Base-by-base conservation (phyloP, 1,284 basidiomycete species). In the Puccinia novopanici region DNA sequence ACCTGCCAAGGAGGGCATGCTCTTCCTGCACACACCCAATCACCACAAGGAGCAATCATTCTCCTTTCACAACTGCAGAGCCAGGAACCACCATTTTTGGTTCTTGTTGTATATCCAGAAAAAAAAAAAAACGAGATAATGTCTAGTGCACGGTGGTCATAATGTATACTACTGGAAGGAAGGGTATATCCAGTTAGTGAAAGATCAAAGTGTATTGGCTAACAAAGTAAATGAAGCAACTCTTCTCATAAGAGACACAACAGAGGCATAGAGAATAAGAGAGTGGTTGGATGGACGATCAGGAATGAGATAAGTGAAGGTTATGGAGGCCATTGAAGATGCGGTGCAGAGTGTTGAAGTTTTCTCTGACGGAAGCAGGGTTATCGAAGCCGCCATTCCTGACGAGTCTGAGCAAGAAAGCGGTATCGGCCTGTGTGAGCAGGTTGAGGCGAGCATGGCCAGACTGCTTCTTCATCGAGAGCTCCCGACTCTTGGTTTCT, bases 401-500 rank as follows among this genome's bases (percentile, higher is more conserved):
- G 55, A 67, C 75, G 1, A 61, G 17, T 19, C 50, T 17, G 54
- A 79, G 61, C 67, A 79, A 72, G 67, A 70, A 79, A 17, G 78
- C 68, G 22, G 70, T 61, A 42, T 80, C 78, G 50, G 78, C 78
- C 61, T 74, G 57, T n/a, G 74, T 45, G 40, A 61, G 57, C 19
- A 80, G 34, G 48, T 61, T 52, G 22, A 80, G 45, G 10, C 34
- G 34, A 34, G 24, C 34, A 34, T 80, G 55, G 22, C 24, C 15
- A 15, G 68, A 52, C 2, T 52, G 40, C 30, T 73, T 63, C 30
- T 73, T 63, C 4, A 34, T 45, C 50, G 61, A 48, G 30, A 54
- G 24, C 40, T 67, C 40, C 27, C 83, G 82, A 0, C 81, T 80
- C 82, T 93, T 90, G 81, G 89, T 88, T 9, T 82, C 82, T 48